phyloP scores from a whole-genome alignment of 495 filamentous ascomycete genomes.

The Aspergillus nanangensis region DNA sequence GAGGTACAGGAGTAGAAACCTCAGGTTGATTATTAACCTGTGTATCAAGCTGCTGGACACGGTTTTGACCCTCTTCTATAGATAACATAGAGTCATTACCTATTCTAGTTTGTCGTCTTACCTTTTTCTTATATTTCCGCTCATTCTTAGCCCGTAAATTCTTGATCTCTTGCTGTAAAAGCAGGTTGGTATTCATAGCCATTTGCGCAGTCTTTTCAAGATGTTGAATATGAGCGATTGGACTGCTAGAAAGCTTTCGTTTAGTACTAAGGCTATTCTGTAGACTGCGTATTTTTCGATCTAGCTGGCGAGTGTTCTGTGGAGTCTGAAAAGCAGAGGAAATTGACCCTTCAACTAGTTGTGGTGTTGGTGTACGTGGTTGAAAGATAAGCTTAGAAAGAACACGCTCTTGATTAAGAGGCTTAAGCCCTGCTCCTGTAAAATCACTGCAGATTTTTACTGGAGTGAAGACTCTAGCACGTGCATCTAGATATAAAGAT shows the following conservation, averaged over 20 bases:
- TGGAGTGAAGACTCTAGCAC: not conserved
- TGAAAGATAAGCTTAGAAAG: not conserved
- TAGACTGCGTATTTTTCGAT: not conserved
- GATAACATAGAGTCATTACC: not conserved
- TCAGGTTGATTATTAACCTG: constrained; percentile 3
- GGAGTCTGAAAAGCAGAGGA: constrained; percentile 4
- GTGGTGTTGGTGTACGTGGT: constrained; percentile 1
- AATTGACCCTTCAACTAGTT: constrained; percentile 6
- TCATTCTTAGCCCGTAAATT: not conserved
- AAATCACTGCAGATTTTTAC: constrained; percentile 9
- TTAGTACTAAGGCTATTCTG: constrained; percentile 5
- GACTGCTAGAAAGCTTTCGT: constrained; percentile 5
- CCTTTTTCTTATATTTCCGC: not conserved
- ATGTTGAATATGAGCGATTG: constrained; percentile 3
- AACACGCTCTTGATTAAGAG: not conserved
- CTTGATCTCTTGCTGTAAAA: not conserved
- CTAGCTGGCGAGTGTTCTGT: constrained; percentile 4
- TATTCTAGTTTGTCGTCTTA: not conserved
- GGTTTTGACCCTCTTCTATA: constrained; percentile 4
- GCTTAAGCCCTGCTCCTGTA: constrained; percentile 8
- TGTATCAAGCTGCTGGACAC: constrained; percentile 1
- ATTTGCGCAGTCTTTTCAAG: not conserved
- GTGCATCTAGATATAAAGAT: not conserved
- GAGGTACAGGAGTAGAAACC: not conserved
- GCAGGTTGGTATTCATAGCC: not conserved